Evolutionary conservation across 768 basidiomycete species (phyloP).

Genomic region (Podaxis sp.): DNA sequence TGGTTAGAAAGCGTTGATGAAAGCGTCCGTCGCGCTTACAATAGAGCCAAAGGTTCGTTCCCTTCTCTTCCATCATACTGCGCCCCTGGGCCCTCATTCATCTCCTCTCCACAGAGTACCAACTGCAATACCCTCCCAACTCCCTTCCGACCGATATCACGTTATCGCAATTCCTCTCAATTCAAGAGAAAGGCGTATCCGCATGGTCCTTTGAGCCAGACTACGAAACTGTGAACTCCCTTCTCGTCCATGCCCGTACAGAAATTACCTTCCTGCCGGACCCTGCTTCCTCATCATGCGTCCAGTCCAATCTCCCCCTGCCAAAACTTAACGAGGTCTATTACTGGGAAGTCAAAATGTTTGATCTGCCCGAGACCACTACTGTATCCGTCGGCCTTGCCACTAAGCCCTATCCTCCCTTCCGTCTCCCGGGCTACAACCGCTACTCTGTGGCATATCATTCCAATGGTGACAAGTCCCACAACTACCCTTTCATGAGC

Average conservation of each 20-base stretch:
- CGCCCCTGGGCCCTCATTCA: conserved; percentile 10
- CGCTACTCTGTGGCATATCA: conserved; percentile 93
- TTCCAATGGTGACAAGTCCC: conserved; percentile 94
- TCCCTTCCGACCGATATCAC: conserved; percentile 99
- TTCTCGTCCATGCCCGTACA: conserved; percentile 92
- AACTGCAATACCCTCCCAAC: conserved; percentile 88
- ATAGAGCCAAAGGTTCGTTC: conserved; percentile 80
- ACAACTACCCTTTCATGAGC: conserved; percentile 94
- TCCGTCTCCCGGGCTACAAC: conserved; percentile 86
- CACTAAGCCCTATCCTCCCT: conserved; percentile 95
- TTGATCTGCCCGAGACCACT: conserved; percentile 87
- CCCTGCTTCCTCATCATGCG: conserved; percentile 90
- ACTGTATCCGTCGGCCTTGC: conserved; percentile 92
- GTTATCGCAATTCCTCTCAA: conserved; percentile 95
- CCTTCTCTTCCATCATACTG: conserved; percentile 11
- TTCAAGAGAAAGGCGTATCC: conserved; percentile 99
- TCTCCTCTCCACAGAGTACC: conserved; percentile 56
- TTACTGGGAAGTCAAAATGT: conserved; percentile 99
- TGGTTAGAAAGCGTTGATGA: conserved; percentile 90
- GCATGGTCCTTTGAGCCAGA: conserved; percentile 99
- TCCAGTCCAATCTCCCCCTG: conserved; percentile 94
- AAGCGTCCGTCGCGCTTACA: conserved; percentile 64
- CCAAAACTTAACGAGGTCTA: conserved; percentile 99
- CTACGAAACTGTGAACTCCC: conserved; percentile 89
- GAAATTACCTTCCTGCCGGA: conserved; percentile 98